phyloP scores from a whole-genome alignment of 306 rosid species.

The Betula pendula region DNA sequence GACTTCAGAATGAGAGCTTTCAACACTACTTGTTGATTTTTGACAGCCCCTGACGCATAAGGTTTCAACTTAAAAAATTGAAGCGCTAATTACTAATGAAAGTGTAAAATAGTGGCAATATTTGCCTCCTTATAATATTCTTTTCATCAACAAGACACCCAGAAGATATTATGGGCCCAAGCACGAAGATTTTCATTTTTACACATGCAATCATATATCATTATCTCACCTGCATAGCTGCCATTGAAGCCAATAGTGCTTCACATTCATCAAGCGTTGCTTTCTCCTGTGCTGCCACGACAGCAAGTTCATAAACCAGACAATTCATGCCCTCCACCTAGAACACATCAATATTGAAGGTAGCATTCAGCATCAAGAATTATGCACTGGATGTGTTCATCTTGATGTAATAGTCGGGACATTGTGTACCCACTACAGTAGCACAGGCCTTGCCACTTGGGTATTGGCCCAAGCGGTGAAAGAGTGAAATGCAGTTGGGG shows the following conservation, averaged over 20 bases:
- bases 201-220: slow-evolving; percentile 11
- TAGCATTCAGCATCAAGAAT: slow-evolving; percentile 22
- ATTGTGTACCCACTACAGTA: neutral
- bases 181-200: neutral
- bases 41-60: neutral
- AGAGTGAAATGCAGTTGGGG: neutral
- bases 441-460: neutral
- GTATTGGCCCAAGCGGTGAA: neutral
- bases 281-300: slow-evolving; percentile 74
- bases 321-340: slow-evolving; percentile 73
- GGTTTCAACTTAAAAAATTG: neutral
- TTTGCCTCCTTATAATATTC: neutral
- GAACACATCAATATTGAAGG: slow-evolving; percentile 21
- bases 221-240: slow-evolving; percentile 78
- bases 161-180: neutral
- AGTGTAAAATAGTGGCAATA: neutral
- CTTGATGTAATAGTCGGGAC: neutral
- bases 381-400: slow-evolving; percentile 7
- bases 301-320: slow-evolving; percentile 80
- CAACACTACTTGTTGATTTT: neutral
- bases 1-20: neutral
- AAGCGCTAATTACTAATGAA: neutral
- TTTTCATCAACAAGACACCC: neutral
- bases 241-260: slow-evolving; percentile 61
- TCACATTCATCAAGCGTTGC: slow-evolving; percentile 88